These are phyloP conservation scores for Onygenales sp. DNA, from an alignment of 2,329 filamentous ascomycete species.

Conservation along the genomic window DNA sequence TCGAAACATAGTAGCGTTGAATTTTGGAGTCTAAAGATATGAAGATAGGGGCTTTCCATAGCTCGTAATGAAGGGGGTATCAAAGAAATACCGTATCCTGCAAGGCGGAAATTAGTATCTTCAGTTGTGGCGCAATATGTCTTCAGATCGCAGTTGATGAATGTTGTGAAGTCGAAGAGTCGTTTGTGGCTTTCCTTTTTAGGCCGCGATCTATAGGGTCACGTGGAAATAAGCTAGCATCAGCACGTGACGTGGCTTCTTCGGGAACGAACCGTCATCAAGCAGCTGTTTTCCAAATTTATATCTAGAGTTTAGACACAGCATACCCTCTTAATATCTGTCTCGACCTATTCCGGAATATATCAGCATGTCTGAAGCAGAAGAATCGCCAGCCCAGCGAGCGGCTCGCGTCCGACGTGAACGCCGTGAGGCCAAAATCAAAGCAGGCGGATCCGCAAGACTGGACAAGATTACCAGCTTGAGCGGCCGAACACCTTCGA, in stretches of 20 bases:
- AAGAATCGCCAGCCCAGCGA: slow-evolving; percentile 38
- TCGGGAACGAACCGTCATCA: neutral
- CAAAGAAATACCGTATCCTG: too few species aligned
- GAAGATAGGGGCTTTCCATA: too few species aligned
- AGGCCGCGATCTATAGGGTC: too few species aligned
- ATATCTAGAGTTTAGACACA: neutral
- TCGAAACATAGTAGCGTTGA: too few species aligned
- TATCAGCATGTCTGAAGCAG: slow-evolving; percentile 24
- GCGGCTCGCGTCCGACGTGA: slow-evolving; percentile 54
- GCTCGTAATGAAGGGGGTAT: too few species aligned
- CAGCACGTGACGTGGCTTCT: neutral
- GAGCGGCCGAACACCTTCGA: slow-evolving; percentile 41
- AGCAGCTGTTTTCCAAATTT: neutral
- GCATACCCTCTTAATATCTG: neutral
- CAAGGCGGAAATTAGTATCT: too few species aligned
- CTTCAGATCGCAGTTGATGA: too few species aligned
- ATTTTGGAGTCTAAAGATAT: too few species aligned
- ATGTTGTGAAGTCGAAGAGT: too few species aligned
- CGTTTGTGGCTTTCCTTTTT: too few species aligned
- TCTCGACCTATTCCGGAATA: neutral
- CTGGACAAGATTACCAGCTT: slow-evolving; percentile 54
- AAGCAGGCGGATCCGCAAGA: slow-evolving; percentile 47
- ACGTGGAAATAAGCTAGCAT: too few species aligned
- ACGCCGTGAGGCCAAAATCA: slow-evolving; percentile 54
- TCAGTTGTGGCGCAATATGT: too few species aligned